Evolutionary conservation across 1,284 basidiomycete genomes (phyloP), one percentile per base, ranked within the genome.

Genomic region (Rhizoctonia solani): DNA sequence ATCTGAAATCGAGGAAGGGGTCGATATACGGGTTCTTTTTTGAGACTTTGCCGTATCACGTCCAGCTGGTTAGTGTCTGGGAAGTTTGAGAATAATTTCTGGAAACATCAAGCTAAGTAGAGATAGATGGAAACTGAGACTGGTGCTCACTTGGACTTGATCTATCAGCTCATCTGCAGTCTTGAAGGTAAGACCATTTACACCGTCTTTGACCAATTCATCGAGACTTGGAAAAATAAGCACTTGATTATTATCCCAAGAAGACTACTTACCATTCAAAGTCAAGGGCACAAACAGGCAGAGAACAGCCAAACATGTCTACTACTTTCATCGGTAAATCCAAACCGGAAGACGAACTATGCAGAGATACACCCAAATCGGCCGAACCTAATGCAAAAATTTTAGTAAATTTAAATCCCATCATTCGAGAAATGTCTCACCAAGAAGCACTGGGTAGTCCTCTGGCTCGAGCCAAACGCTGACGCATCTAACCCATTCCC

Each of bases 291-390:
- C 95, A 91, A 3, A 98, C 97, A 0, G 95, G 95, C 58, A 98
- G 80, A 1, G 87, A 89, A 72, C 95, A 98, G 0, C 97, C 97
- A 77, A 99, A 97, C 97, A 99, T 98, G 76, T 99, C 97, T 1
- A 99, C 95, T 8, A 99, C 89, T 78, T 99, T 99, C 97, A 99
- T 99, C 1, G 97, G 97, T 59, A 99, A 80, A 77, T 99, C 97
- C 50, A 96, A 79, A 0, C 86, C 91, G 0, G 93, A 96, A 0
- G 92, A 95, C 75, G 92, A 94, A 16, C 88, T 86, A 77, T 99
- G 97, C 66, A 99, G 80, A 67, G 88, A 93, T 54, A 99, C 84
- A 0, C 97, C 97, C 19, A 99, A 73, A 76, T 99, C 95, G 2
- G 95, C 93, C 3, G 91, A 90, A 29, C 96, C 92, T 92, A 69